A percentile compares a stretch with the other conserved stretches of the same genome.
phyloP scores from a whole-genome alignment of 345 rosid species.

The Corchorus capsularis region DNA sequence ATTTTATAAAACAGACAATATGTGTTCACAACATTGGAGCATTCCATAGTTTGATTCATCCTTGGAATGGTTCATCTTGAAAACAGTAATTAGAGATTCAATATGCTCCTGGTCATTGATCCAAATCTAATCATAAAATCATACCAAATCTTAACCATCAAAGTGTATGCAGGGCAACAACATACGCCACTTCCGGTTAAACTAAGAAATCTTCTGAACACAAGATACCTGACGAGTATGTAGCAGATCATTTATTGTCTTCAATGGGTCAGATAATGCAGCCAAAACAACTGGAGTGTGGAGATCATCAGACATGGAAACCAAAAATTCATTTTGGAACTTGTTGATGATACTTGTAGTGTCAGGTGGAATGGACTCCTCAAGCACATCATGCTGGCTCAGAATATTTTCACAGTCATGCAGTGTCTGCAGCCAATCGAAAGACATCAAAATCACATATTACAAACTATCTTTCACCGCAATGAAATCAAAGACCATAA shows the following conservation, averaged over 20 bases:
- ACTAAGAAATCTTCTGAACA: background rate
- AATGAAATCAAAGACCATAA: background rate
- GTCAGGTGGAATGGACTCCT: conserved; percentile 51
- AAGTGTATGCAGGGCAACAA: too few relatives aligned
- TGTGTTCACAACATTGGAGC: background rate
- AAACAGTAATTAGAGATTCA: background rate
- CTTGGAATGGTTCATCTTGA: background rate
- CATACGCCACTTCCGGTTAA: background rate
- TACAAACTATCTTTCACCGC: background rate
- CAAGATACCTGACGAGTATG: conserved; percentile 77
- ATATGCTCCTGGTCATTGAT: background rate
- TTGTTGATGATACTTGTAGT: conserved; percentile 42
- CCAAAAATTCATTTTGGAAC: conserved; percentile 55
- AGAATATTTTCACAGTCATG: conserved; percentile 61
- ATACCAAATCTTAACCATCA: too few relatives aligned
- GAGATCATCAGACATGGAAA: conserved; percentile 95
- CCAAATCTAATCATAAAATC: too few relatives aligned
- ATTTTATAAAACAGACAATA: too few relatives aligned
- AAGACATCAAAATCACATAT: conserved; percentile 16
- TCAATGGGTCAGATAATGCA: conserved; percentile 84
- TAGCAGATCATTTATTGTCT: conserved; percentile 76
- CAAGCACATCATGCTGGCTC: conserved; percentile 45
- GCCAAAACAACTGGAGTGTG: conserved; percentile 79
- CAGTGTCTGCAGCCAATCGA: conserved; percentile 66
- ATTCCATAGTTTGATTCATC: background rate